Base-by-base conservation (phyloP, 495 filamentous ascomycete genomes). In the Penicillium goetzii region DNA sequence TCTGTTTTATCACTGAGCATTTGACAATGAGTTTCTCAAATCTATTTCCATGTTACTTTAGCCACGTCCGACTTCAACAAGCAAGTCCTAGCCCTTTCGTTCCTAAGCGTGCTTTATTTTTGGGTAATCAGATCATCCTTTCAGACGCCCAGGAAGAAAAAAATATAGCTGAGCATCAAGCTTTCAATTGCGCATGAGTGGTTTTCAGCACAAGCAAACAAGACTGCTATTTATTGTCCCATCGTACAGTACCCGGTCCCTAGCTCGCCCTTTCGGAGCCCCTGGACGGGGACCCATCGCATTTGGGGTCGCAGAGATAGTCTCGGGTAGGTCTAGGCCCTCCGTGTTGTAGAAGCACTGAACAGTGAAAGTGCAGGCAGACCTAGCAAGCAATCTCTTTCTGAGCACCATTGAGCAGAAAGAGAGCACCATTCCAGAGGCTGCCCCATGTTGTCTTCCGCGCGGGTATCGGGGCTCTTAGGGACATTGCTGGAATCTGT, bases 311-410 rank as follows among this genome's bases (percentile, higher is more conserved):
- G 34, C 36, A 53, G 33, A 60, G 52, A 54, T 59, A 53, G 59
- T 67, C 60, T 63, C 64, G 64, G 64, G 41, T 67, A 64, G 61
- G 40, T 43, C 54, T 63, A 52, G 50, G 43, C 57, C 51, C 0
- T 8, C 47, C 41, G 11, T 45, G 19, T 17, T 3, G 19, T 23
- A 7, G 41, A 21, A 21, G 41, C n/a, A 23, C 9, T 10, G 4
- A 23, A 17, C n/a, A 23, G 3, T 21, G 19, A 45, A 45, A 4
- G n/a, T 25, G 19, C 43, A 47, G 21, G n/a, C 3, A 43, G 41
- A n/a, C 40, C 40, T 21, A 11, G 19, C 11, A 23, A 19, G 15
- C 38, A 41, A 43, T 1, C 33, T 9, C 4, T 4, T 34, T 34
- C 33, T 32, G 33, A 34, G 33, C 33, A 34, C 33, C 33, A 32